Evolutionary conservation across 2,329 filamentous ascomycete species (phyloP).

Genomic region (Pestalotiopsis sp.): DNA sequence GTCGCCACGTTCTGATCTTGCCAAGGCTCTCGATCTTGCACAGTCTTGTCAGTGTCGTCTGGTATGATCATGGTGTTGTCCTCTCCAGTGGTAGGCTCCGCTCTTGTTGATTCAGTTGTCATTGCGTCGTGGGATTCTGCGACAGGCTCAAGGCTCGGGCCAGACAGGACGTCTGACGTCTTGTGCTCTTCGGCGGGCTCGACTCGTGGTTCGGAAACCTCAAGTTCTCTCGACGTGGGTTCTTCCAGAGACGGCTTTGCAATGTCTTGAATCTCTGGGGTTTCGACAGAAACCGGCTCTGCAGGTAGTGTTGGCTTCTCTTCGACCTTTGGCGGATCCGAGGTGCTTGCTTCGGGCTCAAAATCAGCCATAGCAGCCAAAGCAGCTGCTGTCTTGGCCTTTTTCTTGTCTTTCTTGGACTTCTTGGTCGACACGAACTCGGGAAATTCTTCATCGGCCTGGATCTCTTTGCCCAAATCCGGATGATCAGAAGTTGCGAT

Average conservation of each 20-base stretch:
- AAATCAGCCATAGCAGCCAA: not conserved
- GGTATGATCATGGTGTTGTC: not conserved
- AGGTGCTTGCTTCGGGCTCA: slow-evolving; percentile 5
- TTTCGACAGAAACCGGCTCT: not conserved
- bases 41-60: not conserved
- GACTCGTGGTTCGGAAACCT: too few relatives aligned
- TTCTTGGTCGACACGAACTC: slow-evolving; percentile 26
- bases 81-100: not conserved
- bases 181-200: not conserved
- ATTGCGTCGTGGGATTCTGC: not conserved
- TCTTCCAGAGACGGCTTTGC: not conserved
- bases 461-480: not conserved
- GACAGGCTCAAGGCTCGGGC: not conserved
- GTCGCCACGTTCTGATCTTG: not conserved
- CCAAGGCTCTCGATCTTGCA: not conserved
- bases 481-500: not conserved
- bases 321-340: not conserved
- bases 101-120: not conserved
- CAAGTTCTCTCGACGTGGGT: too few relatives aligned
- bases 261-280: not conserved
- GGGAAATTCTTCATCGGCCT: slow-evolving; percentile 11
- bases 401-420: slow-evolving; percentile 32
- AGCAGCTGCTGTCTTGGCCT: slow-evolving; percentile 13
- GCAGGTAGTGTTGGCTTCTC: not conserved
- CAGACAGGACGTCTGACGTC: not conserved